Evolutionary conservation across 371 early-diverging fungal genomes (phyloP).

Genomic region (Neoconidiobolus thromboides): DNA sequence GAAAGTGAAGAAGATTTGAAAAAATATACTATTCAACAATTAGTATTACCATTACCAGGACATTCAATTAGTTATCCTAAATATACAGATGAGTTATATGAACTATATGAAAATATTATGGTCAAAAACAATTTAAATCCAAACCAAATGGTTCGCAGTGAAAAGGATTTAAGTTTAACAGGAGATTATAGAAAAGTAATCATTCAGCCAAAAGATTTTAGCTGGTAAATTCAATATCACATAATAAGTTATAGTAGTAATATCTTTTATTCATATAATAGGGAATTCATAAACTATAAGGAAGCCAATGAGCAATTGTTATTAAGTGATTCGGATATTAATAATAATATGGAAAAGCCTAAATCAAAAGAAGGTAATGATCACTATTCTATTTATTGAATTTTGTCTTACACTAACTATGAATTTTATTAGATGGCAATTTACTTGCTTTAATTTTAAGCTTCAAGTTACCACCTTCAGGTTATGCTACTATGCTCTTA

Average conservation of each 20-base stretch:
- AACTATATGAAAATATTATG: slow-evolving; percentile 47
- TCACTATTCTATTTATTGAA: not conserved
- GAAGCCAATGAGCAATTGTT: not conserved
- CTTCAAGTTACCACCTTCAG: not conserved
- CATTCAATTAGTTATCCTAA: slow-evolving; percentile 52
- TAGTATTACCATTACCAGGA: slow-evolving; percentile 86
- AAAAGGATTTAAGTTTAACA: slow-evolving; percentile 32
- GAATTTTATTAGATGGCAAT: not conserved
- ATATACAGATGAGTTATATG: slow-evolving; percentile 60
- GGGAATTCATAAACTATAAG: not conserved
- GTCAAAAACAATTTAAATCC: slow-evolving; percentile 41
- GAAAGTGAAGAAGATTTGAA: slow-evolving; percentile 30
- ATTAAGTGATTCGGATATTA: not conserved
- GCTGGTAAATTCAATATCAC: slow-evolving; percentile 14
- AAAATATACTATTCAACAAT: slow-evolving; percentile 57
- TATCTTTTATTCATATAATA: not conserved
- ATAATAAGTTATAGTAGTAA: not conserved
- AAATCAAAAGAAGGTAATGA: not conserved
- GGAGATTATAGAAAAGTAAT: slow-evolving; percentile 67
- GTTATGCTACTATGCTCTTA: not conserved
- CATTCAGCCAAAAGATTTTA: slow-evolving; percentile 20
- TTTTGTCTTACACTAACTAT: not conserved
- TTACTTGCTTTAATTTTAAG: not conserved
- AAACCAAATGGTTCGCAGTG: slow-evolving; percentile 19
- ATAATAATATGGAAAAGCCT: not conserved